phyloP scores from a whole-genome alignment of 1,284 basidiomycete species.

The Trametes versicolor region DNA sequence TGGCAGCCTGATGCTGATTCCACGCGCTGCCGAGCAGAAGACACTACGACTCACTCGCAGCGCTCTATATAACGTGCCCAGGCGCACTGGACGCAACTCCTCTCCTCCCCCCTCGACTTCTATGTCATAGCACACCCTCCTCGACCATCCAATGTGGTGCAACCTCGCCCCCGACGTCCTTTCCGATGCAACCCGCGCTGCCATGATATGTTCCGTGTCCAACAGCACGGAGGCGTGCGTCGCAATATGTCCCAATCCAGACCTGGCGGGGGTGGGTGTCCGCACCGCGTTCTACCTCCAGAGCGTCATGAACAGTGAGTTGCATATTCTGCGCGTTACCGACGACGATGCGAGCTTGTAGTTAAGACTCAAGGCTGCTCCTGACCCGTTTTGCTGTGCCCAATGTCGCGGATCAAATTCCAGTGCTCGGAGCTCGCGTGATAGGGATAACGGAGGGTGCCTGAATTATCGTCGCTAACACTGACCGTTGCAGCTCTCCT shows the following conservation, averaged over 20 bases:
- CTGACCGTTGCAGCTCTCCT: slow-evolving; percentile 36
- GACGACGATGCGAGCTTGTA: slow-evolving; percentile 15
- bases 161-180: slow-evolving; percentile 10
- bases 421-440: slow-evolving; percentile 14
- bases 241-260: slow-evolving; percentile 41
- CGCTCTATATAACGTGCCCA: neutral
- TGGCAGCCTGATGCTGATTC: too few relatives aligned
- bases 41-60: too few relatives aligned
- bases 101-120: neutral
- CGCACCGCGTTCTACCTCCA: slow-evolving; percentile 44
- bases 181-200: slow-evolving; percentile 19
- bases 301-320: slow-evolving; percentile 43
- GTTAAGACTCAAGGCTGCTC: neutral
- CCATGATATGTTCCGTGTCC: slow-evolving; percentile 18
- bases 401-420: slow-evolving; percentile 3
- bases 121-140: slow-evolving; percentile 8
- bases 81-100: neutral
- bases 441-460: slow-evolving; percentile 1
- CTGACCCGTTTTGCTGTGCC: neutral
- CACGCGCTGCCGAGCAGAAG: too few relatives aligned
- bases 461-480: slow-evolving; percentile 12
- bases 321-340: neutral
- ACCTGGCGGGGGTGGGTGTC: slow-evolving; percentile 43
- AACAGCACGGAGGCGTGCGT: slow-evolving; percentile 14
- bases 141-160: slow-evolving; percentile 24